Evolutionary conservation across 345 rosid genomes (phyloP).

Genomic region (Eucalyptus camaldulensis): DNA sequence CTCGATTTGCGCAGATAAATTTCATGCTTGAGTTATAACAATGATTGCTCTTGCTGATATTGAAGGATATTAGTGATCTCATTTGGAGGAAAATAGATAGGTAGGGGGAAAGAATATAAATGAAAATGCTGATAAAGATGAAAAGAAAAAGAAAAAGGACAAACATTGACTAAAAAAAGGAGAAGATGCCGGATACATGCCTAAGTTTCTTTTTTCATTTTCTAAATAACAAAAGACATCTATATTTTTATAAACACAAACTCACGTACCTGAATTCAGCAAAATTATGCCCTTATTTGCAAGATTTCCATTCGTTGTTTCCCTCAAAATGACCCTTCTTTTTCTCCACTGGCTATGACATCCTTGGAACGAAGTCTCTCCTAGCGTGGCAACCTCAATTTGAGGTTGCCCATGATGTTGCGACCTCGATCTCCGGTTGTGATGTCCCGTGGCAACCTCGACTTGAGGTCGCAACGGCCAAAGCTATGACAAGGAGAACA

Average conservation of each 20-base stretch:
- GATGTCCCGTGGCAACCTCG: not conserved
- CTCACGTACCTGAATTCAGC: not conserved
- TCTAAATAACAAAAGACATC: not conserved
- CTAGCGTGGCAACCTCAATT: not conserved
- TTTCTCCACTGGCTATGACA: not conserved
- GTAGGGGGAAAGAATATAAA: not conserved
- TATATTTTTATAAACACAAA: not conserved
- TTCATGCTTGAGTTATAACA: not conserved
- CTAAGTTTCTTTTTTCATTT: not conserved
- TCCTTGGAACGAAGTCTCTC: not conserved
- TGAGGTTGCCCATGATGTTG: not conserved
- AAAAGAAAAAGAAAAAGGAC: not conserved
- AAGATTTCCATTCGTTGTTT: not conserved
- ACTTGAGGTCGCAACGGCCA: not conserved
- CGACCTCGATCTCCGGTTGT: not conserved
- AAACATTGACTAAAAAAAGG: not conserved
- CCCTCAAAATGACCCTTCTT: not conserved
- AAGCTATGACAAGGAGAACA: not conserved
- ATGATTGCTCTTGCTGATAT: not conserved
- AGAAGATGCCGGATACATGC: not conserved
- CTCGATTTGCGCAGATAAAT: not conserved
- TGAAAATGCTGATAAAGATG: not conserved
- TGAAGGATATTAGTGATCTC: not conserved
- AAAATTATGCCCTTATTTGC: not conserved
- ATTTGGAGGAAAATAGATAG: not conserved